Conservation (phyloP, 73 alveolate species). For the Tetrahymena borealis region DNA sequence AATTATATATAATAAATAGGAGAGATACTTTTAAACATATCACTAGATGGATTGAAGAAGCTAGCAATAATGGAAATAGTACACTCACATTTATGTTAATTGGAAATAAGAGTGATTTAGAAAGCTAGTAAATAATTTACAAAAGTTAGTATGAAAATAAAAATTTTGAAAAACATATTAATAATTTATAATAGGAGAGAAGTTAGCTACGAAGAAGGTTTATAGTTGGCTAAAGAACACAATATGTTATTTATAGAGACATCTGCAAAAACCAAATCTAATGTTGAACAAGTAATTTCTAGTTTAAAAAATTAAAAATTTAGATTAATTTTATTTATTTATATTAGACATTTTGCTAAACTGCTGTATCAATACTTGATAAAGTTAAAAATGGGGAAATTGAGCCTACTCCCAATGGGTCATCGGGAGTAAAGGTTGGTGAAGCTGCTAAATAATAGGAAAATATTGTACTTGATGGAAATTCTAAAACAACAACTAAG, state of each 20-base stretch:
- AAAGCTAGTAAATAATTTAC: slow-evolving; percentile 10
- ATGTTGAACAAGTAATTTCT: slow-evolving; percentile 47
- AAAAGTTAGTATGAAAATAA: background rate
- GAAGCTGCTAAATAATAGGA: background rate
- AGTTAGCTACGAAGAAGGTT: slow-evolving; percentile 64
- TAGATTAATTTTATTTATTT: background rate
- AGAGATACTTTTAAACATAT: slow-evolving; percentile 46
- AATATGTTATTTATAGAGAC: slow-evolving; percentile 67
- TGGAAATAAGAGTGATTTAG: slow-evolving; percentile 53
- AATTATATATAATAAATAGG: background rate
- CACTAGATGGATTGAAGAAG: slow-evolving; percentile 48
- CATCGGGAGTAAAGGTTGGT: background rate
- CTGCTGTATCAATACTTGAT: background rate
- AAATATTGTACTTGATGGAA: background rate
- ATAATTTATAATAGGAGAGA: slow-evolving; percentile 33
- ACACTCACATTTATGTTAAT: slow-evolving; percentile 34
- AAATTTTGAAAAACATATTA: background rate
- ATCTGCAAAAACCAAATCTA: slow-evolving; percentile 62
- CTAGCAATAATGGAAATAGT: slow-evolving; percentile 32
- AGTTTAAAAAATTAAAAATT: background rate
- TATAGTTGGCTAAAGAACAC: slow-evolving; percentile 61
- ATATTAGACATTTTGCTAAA: background rate
- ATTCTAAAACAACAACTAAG: background rate
- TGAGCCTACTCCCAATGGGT: background rate
- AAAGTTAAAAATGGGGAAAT: background rate